Percentiles rank a stretch among this genome's conserved stretches.
Conservation (phyloP, 2,329 filamentous ascomycete species). For the Cladosporium sp. region DNA sequence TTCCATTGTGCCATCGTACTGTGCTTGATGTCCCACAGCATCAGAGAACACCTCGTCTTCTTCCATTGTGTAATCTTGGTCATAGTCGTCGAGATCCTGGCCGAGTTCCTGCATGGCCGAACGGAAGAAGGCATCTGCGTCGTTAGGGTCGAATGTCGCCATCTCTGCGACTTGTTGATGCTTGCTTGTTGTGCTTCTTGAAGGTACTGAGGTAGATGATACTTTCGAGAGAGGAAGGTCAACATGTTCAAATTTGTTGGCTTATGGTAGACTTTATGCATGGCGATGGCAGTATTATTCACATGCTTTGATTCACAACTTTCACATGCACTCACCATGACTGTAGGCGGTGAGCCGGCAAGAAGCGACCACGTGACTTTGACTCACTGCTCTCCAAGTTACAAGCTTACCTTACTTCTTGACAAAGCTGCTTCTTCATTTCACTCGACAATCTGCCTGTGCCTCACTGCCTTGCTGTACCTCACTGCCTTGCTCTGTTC, state of each 20-base stretch:
- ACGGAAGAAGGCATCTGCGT: background rate
- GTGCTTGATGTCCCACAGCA: slow-evolving; percentile 22
- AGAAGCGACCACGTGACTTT: background rate
- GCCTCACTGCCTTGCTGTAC: background rate
- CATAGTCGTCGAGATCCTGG: slow-evolving; percentile 9
- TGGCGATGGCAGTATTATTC: background rate
- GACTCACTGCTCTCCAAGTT: background rate
- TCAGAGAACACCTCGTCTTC: slow-evolving; percentile 25
- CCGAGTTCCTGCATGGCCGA: background rate
- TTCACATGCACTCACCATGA: background rate
- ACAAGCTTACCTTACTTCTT: background rate
- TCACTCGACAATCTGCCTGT: background rate
- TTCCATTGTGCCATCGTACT: background rate
- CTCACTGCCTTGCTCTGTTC: background rate
- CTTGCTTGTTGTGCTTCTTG: background rate
- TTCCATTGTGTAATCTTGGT: background rate
- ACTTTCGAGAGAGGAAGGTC: background rate
- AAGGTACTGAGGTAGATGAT: background rate
- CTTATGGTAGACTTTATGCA: background rate
- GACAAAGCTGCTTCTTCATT: background rate
- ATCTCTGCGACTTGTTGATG: background rate
- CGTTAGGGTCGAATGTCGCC: background rate
- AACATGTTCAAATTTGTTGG: background rate
- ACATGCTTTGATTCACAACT: background rate
- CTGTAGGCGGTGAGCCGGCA: background rate